A percentile compares a stretch with the other conserved stretches of the same genome.
These are phyloP conservation scores for Phaeosphaeria sp. DNA, from an alignment of 2,329 filamentous ascomycete genomes.

Conservation along the genomic window DNA sequence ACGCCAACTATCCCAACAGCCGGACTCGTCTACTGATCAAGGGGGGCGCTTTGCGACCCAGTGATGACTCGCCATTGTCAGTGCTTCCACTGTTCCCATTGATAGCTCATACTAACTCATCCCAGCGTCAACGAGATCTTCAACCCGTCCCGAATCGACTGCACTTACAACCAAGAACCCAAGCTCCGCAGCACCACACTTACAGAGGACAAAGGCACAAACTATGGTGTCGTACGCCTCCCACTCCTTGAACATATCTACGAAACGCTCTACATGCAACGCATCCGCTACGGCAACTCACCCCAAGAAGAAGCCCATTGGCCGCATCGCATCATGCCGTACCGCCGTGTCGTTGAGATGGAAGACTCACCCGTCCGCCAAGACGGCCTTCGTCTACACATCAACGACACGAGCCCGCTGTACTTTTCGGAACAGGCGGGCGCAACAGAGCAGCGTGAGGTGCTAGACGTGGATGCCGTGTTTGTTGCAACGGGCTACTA, in stretches of 20 bases:
- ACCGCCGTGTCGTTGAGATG: slow-evolving; percentile 71
- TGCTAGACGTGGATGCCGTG: slow-evolving; percentile 77
- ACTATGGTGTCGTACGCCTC: slow-evolving; percentile 94
- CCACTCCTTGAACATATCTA: slow-evolving; percentile 89
- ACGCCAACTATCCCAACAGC: slow-evolving; percentile 81
- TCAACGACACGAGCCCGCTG: slow-evolving; percentile 59
- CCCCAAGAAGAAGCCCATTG: slow-evolving; percentile 70
- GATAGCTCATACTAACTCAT: slow-evolving; percentile 32
- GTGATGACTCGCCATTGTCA: slow-evolving; percentile 95
- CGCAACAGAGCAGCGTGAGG: slow-evolving; percentile 60
- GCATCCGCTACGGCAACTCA: slow-evolving; percentile 67
- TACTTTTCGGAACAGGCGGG: slow-evolving; percentile 42
- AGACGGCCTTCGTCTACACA: slow-evolving; percentile 49
- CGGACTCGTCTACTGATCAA: slow-evolving; percentile 81
- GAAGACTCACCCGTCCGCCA: slow-evolving; percentile 53
- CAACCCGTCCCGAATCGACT: slow-evolving; percentile 84
- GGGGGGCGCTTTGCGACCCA: slow-evolving; percentile 82
- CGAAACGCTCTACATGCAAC: slow-evolving; percentile 85
- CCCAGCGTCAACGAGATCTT: slow-evolving; percentile 91
- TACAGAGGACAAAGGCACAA: slow-evolving; percentile 78
- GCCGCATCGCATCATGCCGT: slow-evolving; percentile 80
- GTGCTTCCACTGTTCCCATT: slow-evolving; percentile 42
- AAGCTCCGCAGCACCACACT: slow-evolving; percentile 68
- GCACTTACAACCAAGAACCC: slow-evolving; percentile 72
- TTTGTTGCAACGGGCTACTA: slow-evolving; percentile 89